A percentile compares a stretch with the other conserved stretches of the same genome.
phyloP scores from a whole-genome alignment of 148 eudicot species.

The Agrostemma githago region DNA sequence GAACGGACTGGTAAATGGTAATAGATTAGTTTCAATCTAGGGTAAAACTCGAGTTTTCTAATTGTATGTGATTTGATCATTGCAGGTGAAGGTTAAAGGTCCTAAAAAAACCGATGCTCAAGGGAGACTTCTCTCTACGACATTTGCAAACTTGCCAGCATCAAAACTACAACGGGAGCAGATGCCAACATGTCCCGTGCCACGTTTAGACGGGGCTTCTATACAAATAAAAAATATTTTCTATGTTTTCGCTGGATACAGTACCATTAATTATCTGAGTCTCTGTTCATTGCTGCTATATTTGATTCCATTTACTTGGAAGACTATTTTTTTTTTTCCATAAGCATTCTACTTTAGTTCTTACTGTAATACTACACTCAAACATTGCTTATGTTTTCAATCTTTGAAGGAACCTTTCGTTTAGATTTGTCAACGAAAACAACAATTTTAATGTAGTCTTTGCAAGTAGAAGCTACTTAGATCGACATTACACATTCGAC shows the following conservation, averaged over 20 bases:
- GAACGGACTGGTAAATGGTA: background rate
- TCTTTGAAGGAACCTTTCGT: background rate
- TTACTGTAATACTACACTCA: background rate
- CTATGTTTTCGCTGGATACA: constrained; percentile 92
- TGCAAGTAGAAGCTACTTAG: background rate
- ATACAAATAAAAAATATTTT: constrained; percentile 77
- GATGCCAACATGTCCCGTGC: constrained; percentile 71
- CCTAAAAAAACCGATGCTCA: constrained; percentile 25
- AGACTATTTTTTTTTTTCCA: no score
- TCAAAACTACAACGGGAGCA: constrained; percentile 79
- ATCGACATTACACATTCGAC: background rate
- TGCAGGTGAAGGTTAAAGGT: constrained; percentile 29
- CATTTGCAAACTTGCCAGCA: constrained; percentile 84
- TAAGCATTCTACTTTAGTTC: background rate
- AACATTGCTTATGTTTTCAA: background rate
- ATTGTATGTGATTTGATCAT: constrained; percentile 5
- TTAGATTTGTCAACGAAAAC: background rate
- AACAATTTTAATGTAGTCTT: background rate
- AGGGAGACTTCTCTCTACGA: constrained; percentile 60
- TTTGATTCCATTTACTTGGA: background rate
- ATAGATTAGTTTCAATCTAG: background rate
- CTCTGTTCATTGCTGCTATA: constrained; percentile 3
- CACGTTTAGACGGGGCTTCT: constrained; percentile 98
- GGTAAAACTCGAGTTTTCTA: background rate
- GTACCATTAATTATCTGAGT: constrained; percentile 76